Base-by-base conservation (phyloP, 192 early-diverging fungal genomes). In the Entrophospora sp. region DNA sequence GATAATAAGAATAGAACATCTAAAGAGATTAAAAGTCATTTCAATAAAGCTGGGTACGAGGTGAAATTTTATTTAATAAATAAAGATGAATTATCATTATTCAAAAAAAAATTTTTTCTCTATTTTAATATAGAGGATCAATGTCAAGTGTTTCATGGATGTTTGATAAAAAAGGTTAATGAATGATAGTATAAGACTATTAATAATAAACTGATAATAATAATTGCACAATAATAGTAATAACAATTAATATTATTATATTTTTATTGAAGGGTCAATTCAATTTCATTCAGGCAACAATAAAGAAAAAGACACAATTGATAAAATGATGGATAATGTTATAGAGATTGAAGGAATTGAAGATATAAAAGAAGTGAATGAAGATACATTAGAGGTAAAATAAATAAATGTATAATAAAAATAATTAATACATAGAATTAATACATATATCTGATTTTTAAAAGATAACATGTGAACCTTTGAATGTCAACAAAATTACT, bases 131-230 rank as follows among this genome's bases (percentile, higher is more conserved):
- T 68, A 89, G 80, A 25, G 87, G 86, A 7, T 75, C 80, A 5
- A 67, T 89, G 57, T 73, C 83, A 24, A 70, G 79, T 0, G 85
- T 92, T 1, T 69, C 70, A 52, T 92, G 84, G 72, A 71, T 89
- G 64, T 92, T 92, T 76, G 71, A 80, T 16, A 81, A 82, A 60
- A 80, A 77, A 44, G 87, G 87, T 12, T n/a, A n/a, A 75, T 75
- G 18, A 71, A 36, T 10, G 1, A 38, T 16, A 58, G 35, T 8
- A 9, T 58, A 12, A 6, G 12, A 5, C 10, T 51, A 51, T 27
- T 24, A 18, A 60, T 8, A 24, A 60, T 22, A 22, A 53, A 53
- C 16, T 2, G n/a, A 53, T 16, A 28, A 34, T 34, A 14, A 32
- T 53, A 53, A 53, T 53, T 12, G 8, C 7, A 42, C 9, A 32